Evolutionary conservation across 192 early-diverging fungal genomes (phyloP).

Genomic region (Entomortierella beljakovae): DNA sequence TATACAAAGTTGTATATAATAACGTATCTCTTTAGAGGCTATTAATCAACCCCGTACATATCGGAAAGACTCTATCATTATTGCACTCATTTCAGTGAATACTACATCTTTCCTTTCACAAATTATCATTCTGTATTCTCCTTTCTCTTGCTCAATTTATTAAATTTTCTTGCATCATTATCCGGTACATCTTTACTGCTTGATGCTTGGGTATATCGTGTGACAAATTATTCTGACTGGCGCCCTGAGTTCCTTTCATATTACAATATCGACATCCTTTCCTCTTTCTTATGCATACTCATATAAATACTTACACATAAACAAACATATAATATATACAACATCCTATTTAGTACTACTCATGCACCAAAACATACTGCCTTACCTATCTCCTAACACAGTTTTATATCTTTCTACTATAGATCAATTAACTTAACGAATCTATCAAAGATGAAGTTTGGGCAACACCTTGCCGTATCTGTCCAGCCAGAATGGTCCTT

Average conservation of each 20-base stretch:
- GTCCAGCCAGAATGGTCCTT: constrained; percentile 86
- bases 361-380: too few species aligned
- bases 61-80: constrained; percentile 14
- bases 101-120: neutral
- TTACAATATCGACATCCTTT: too few species aligned
- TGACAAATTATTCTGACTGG: too few species aligned
- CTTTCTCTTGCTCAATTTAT: neutral
- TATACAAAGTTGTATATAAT: neutral
- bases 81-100: neutral
- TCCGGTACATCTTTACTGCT: too few species aligned
- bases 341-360: too few species aligned
- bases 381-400: neutral
- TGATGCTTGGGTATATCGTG: too few species aligned
- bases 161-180: neutral
- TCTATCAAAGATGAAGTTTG: constrained; percentile 85
- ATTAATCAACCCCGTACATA: constrained; percentile 29
- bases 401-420: neutral
- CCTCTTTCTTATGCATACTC: too few species aligned
- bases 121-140: neutral
- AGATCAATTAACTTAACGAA: neutral
- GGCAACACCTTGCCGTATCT: constrained; percentile 76
- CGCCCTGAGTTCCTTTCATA: too few species aligned
- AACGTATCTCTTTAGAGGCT: neutral
- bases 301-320: too few species aligned
- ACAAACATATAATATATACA: too few species aligned